Conservation (phyloP, 768 basidiomycete species). For the Rhodotorula diobovata region DNA sequence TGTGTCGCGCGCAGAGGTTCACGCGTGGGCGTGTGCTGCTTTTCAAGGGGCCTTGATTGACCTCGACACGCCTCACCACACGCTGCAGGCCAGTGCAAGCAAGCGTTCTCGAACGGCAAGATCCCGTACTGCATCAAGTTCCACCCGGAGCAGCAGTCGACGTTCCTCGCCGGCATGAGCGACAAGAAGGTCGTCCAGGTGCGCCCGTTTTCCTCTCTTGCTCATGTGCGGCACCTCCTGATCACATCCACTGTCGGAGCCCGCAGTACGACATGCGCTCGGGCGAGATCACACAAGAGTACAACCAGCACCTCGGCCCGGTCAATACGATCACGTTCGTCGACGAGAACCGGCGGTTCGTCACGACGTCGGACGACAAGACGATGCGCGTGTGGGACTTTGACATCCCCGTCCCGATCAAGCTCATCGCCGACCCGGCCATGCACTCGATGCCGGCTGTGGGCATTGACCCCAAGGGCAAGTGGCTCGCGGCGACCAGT, state of each 20-base stretch:
- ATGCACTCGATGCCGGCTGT: conserved; percentile 99
- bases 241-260: no score
- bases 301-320: conserved; percentile 96
- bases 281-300: conserved; percentile 94
- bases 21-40: no score
- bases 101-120: conserved; percentile 96
- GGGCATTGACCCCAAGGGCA: conserved; percentile 88
- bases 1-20: no score
- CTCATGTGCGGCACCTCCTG: not conserved
- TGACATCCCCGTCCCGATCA: conserved; percentile 98
- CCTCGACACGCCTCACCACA: rapidly evolving
- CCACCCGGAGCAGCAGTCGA: conserved; percentile 93
- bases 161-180: conserved; percentile 96
- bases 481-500: conserved; percentile 96
- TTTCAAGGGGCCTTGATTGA: no score
- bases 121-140: conserved; percentile 92
- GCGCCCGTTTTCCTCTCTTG: conserved; percentile 30
- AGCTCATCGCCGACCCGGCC: conserved; percentile 97
- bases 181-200: conserved; percentile 99
- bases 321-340: conserved; percentile 94
- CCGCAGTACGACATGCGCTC: conserved; percentile 90
- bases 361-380: conserved; percentile 98
- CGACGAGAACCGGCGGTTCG: conserved; percentile 93
- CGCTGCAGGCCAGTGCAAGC: conserved; percentile 75
- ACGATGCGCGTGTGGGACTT: conserved; percentile 95